Evolutionary conservation across 768 basidiomycete genomes (phyloP).

Genomic region (Agrocybe praecox): DNA sequence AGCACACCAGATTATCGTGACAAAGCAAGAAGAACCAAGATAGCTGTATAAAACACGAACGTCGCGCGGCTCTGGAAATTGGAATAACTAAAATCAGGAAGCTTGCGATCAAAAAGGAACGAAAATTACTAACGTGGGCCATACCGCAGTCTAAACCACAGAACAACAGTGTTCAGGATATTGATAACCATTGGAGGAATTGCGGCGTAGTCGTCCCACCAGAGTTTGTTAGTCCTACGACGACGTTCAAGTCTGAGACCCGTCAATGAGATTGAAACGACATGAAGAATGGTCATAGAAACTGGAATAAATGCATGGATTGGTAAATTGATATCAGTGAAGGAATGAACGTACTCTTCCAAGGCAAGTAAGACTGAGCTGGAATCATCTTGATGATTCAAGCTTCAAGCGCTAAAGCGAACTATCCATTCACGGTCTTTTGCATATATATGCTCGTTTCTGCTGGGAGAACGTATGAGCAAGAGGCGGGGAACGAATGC

Average conservation of each 20-base stretch:
- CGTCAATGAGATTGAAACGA: constrained; percentile 6
- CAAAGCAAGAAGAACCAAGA: background rate
- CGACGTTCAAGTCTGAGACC: constrained; percentile 9
- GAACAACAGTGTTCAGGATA: background rate
- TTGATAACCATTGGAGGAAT: constrained; percentile 8
- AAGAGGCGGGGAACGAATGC: too few species aligned
- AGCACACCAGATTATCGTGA: constrained; percentile 4
- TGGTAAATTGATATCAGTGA: background rate
- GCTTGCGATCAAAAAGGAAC: background rate
- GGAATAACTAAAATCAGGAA: background rate
- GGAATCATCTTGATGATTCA: background rate
- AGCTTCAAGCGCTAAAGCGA: too few species aligned
- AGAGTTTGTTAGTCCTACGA: constrained; percentile 10
- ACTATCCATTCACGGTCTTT: too few species aligned
- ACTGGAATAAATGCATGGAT: background rate
- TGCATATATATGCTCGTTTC: too few species aligned
- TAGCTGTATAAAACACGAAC: constrained; percentile 2
- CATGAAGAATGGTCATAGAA: constrained; percentile 1
- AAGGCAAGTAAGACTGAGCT: background rate
- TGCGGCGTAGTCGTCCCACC: constrained; percentile 19
- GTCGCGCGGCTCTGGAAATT: background rate
- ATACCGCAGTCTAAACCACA: constrained; percentile 7
- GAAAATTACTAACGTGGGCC: background rate
- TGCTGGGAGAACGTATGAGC: too few species aligned
- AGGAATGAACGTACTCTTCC: constrained; percentile 3